These are phyloP conservation scores for Sugiyamaella xylanicola DNA, from an alignment of 1,139 yeast genomes.

Conservation along the genomic window DNA sequence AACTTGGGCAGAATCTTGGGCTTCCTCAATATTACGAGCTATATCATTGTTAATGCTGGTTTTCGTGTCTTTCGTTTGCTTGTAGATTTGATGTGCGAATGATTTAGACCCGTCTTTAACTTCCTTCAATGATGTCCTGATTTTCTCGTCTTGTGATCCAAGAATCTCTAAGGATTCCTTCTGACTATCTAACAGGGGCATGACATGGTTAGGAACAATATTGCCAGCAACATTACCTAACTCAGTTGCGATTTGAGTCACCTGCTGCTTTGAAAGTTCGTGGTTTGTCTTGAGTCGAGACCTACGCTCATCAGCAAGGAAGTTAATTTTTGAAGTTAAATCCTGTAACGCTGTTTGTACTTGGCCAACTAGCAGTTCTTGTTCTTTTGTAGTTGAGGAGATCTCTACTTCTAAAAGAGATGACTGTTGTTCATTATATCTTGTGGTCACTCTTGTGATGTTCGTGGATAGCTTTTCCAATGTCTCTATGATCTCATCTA, in stretches of 20 bases:
- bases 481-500: conserved; percentile 8
- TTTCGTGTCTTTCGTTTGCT: conserved; percentile 10
- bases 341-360: conserved; percentile 8
- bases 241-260: not conserved
- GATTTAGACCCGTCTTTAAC: conserved; percentile 7
- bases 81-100: conserved; percentile 12
- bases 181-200: conserved; percentile 1
- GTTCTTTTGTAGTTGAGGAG: conserved; percentile 8
- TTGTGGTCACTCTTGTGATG: conserved; percentile 3
- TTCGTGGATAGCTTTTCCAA: conserved; percentile 6
- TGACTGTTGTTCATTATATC: conserved; percentile 10
- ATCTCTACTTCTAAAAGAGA: conserved; percentile 5
- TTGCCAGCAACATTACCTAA: not conserved
- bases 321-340: conserved; percentile 9
- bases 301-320: conserved; percentile 13
- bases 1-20: not conserved
- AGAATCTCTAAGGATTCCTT: conserved; percentile 1
- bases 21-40: not conserved
- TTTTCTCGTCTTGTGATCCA: not conserved
- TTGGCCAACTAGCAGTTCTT: conserved; percentile 11
- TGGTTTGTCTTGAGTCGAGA: conserved; percentile 2
- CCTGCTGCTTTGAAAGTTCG: conserved; percentile 5
- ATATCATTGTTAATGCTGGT: not conserved
- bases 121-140: conserved; percentile 6
- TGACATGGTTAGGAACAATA: conserved; percentile 7